phyloP scores from a whole-genome alignment of 108 stramenopile species.

The Pseudonitzschia pungens region DNA sequence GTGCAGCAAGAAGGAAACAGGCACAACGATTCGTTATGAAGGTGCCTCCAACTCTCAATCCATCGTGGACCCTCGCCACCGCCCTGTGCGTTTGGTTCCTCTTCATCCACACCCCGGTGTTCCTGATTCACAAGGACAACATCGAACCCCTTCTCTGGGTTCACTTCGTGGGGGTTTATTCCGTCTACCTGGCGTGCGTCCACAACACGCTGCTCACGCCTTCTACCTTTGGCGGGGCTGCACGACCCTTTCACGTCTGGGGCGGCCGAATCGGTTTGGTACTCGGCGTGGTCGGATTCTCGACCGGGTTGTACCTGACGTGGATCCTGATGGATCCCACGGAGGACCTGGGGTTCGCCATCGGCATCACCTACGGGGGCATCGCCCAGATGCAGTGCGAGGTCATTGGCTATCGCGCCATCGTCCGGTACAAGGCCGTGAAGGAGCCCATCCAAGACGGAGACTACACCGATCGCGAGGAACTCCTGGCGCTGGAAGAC shows the following conservation, averaged over 20 bases:
- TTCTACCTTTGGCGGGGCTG: constrained; percentile 2
- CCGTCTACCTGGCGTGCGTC: constrained; percentile 37
- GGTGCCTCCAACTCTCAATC: not conserved
- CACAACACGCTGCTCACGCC: constrained; percentile 35
- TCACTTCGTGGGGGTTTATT: constrained; percentile 31
- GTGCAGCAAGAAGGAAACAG: too few species aligned
- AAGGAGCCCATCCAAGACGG: not conserved
- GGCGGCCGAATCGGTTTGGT: constrained; percentile 32
- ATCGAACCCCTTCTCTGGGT: constrained; percentile 10
- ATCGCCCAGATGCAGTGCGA: constrained; percentile 20
- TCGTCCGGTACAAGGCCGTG: not conserved
- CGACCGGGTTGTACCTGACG: constrained; percentile 14
- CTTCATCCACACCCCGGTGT: constrained; percentile 28
- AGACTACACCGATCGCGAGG: not conserved
- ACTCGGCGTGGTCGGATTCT: constrained; percentile 25
- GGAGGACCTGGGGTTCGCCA: constrained; percentile 15
- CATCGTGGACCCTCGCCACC: constrained; percentile 9
- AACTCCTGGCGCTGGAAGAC: not conserved
- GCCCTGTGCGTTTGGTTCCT: constrained; percentile 37
- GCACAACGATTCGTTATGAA: too few species aligned
- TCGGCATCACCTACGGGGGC: constrained; percentile 33
- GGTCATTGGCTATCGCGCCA: constrained; percentile 20
- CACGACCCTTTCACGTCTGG: constrained; percentile 17
- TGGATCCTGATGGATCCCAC: not conserved
- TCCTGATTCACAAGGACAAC: constrained; percentile 8